These are phyloP conservation scores for Chaetoceros muelleri DNA, from an alignment of 108 stramenopile species.

Conservation along the genomic window DNA sequence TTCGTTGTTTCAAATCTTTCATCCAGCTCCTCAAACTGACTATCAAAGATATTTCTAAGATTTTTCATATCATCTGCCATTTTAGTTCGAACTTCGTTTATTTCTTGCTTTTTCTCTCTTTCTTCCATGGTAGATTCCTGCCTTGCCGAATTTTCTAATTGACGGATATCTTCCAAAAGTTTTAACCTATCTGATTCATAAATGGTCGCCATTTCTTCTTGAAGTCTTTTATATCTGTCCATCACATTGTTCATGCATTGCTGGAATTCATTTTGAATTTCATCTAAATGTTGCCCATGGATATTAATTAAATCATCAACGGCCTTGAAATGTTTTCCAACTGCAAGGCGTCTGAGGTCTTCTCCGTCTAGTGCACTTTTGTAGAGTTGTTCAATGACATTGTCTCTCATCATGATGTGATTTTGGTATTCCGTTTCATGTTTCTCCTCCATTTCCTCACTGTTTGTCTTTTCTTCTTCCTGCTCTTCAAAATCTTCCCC, in stretches of 20 bases:
- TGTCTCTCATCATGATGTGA: too few species aligned
- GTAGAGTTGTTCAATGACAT: not conserved
- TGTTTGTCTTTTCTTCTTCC: too few species aligned
- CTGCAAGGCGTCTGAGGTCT: not conserved
- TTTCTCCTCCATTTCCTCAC: too few species aligned
- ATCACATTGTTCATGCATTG: not conserved
- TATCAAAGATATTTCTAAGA: not conserved
- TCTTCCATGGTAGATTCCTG: not conserved
- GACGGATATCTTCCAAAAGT: not conserved
- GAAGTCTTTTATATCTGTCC: not conserved
- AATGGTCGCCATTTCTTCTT: not conserved
- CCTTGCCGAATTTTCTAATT: not conserved
- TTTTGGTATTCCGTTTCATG: too few species aligned
- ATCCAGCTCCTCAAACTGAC: not conserved
- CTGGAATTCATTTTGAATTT: not conserved
- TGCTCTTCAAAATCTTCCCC: too few species aligned
- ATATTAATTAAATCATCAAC: not conserved
- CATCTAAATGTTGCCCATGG: not conserved
- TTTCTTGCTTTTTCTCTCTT: not conserved
- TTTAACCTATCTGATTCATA: not conserved
- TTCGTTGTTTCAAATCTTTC: not conserved
- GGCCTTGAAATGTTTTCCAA: not conserved
- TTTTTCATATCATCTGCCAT: not conserved
- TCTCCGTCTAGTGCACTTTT: not conserved
- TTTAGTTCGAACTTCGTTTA: not conserved